Evolutionary conservation across 2,329 filamentous ascomycete genomes (phyloP).

Genomic region (Fusarium zealandicum): DNA sequence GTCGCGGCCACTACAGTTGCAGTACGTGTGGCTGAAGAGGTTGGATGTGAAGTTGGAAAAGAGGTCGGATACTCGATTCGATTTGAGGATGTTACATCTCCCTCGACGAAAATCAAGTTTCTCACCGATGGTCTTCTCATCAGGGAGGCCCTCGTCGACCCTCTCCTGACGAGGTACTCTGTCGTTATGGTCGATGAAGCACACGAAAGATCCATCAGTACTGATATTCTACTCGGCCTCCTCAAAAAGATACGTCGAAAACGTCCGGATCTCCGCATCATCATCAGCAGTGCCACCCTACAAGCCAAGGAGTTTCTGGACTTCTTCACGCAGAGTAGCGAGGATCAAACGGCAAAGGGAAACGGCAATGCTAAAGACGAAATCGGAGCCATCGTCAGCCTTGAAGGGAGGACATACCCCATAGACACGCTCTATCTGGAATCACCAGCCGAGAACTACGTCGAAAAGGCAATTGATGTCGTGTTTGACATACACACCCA

Average conservation of each 20-base stretch:
- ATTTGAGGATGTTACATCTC: conserved; percentile 90
- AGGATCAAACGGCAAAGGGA: conserved; percentile 43
- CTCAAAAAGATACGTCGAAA: conserved; percentile 88
- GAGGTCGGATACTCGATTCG: conserved; percentile 92
- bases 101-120: conserved; percentile 89
- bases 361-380: conserved; percentile 43
- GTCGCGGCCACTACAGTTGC: conserved; percentile 93
- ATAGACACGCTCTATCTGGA: conserved; percentile 87
- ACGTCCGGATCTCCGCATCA: conserved; percentile 81
- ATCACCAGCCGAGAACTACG: conserved; percentile 81
- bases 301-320: conserved; percentile 85
- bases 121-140: conserved; percentile 92
- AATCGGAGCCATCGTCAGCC: conserved; percentile 69
- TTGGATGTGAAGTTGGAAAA: conserved; percentile 84
- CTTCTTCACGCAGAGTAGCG: conserved; percentile 69
- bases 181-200: conserved; percentile 98
- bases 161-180: conserved; percentile 87
- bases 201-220: conserved; percentile 91
- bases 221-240: conserved; percentile 87
- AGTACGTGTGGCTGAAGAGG: conserved; percentile 86
- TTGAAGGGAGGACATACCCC: conserved; percentile 88
- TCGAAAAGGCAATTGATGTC: conserved; percentile 81
- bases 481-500: conserved; percentile 87
- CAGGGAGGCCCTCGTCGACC: conserved; percentile 91
- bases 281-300: conserved; percentile 92